These are phyloP conservation scores for Irpex rosettiformis DNA, from an alignment of 1,284 basidiomycete genomes.

Conservation along the genomic window DNA sequence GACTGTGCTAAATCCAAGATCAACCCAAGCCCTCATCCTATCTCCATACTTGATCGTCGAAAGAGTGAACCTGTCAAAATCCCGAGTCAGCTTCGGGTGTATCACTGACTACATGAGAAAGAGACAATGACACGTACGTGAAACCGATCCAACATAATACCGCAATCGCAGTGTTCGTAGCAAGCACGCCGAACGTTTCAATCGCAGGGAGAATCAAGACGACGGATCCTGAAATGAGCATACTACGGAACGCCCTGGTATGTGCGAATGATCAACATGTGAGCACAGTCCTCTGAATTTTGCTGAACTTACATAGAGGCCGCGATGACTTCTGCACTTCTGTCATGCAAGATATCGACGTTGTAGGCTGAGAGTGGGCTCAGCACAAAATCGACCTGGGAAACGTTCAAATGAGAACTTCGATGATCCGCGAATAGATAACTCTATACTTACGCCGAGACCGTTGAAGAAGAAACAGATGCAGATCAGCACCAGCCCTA, in stretches of 20 bases:
- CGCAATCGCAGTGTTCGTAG: constrained; percentile 46
- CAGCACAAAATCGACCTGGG: constrained; percentile 43
- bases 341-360: constrained; percentile 51
- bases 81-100: not conserved
- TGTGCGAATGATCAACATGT: not conserved
- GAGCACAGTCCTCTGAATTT: not conserved
- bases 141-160: constrained; percentile 41
- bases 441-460: constrained; percentile 38
- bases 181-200: constrained; percentile 48
- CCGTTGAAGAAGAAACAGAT: constrained; percentile 47
- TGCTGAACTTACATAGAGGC: constrained; percentile 35
- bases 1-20: constrained; percentile 38
- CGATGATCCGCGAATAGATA: constrained; percentile 7
- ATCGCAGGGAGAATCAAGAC: constrained; percentile 49
- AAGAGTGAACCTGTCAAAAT: constrained; percentile 36
- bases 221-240: constrained; percentile 36
- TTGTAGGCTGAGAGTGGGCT: constrained; percentile 52
- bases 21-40: constrained; percentile 42
- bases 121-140: constrained; percentile 30
- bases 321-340: constrained; percentile 51
- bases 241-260: constrained; percentile 37
- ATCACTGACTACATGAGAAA: not conserved
- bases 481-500: constrained; percentile 39
- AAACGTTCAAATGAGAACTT: constrained; percentile 18
- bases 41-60: constrained; percentile 42